Evolutionary conservation across 495 filamentous ascomycete genomes (phyloP).

Genomic region (Aspergillus sclerotioniger): DNA sequence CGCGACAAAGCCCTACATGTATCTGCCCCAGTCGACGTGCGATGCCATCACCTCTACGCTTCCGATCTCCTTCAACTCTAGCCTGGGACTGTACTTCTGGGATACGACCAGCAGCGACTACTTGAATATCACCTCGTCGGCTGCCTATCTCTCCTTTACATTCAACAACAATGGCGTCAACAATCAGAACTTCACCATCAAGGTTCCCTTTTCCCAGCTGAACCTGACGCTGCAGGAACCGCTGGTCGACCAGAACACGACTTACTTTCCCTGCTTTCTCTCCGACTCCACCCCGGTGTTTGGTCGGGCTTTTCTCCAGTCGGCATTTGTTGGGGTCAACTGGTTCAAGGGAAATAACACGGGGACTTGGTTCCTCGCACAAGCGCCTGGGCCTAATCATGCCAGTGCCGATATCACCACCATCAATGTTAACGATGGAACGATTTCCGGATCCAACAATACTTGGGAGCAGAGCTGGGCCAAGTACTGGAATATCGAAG

Average conservation of each 20-base stretch:
- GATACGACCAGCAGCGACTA: slow-evolving; percentile 41
- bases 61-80: slow-evolving; percentile 41
- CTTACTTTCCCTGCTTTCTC: slow-evolving; percentile 54
- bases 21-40: slow-evolving; percentile 52
- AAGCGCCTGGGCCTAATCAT: slow-evolving; percentile 12
- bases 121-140: slow-evolving; percentile 42
- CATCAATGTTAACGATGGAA: not conserved
- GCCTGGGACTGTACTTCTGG: slow-evolving; percentile 51
- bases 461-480: slow-evolving; percentile 15
- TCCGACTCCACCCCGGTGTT: slow-evolving; percentile 33
- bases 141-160: slow-evolving; percentile 50
- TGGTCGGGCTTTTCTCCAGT: slow-evolving; percentile 57
- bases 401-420: not conserved
- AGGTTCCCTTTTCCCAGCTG: slow-evolving; percentile 52
- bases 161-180: slow-evolving; percentile 33
- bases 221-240: slow-evolving; percentile 51
- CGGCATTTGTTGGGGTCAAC: slow-evolving; percentile 52
- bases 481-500: slow-evolving; percentile 6
- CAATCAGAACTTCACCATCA: slow-evolving; percentile 45
- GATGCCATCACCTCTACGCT: slow-evolving; percentile 45
- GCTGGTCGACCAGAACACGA: slow-evolving; percentile 37
- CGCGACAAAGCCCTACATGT: slow-evolving; percentile 47
- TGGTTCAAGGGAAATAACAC: slow-evolving; percentile 9
- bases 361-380: slow-evolving; percentile 14
- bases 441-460: not conserved